Conservation (phyloP, 495 filamentous ascomycete species). For the Aspergillus sparsus region DNA sequence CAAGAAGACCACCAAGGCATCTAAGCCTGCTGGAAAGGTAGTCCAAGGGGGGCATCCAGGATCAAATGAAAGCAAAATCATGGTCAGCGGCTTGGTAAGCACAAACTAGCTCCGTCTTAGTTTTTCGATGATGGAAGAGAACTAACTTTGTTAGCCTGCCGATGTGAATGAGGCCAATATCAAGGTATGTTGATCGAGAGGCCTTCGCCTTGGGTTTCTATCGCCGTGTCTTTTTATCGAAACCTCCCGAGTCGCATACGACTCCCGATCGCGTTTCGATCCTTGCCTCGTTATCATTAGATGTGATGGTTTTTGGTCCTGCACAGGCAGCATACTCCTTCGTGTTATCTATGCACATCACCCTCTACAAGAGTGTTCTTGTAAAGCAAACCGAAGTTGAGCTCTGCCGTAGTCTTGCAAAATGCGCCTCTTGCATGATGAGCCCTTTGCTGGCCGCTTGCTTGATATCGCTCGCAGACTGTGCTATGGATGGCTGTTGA, state of each 20-base stretch:
- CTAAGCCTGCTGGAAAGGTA: conserved; percentile 63
- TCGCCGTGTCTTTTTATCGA: conserved; percentile 53
- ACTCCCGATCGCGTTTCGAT: conserved; percentile 39
- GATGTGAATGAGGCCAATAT: conserved; percentile 95
- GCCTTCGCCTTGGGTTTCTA: conserved; percentile 56
- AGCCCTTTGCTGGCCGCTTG: conserved; percentile 19
- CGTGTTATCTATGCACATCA: conserved; percentile 34
- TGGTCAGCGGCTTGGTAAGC: conserved; percentile 96
- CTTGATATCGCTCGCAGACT: conserved; percentile 36
- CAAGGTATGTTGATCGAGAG: conserved; percentile 95
- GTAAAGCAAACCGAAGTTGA: conserved; percentile 48
- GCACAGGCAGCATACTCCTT: conserved; percentile 47
- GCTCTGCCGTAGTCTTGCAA: conserved; percentile 45
- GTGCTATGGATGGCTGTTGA: conserved; percentile 37
- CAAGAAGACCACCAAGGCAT: conserved; percentile 70
- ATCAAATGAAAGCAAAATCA: conserved; percentile 83
- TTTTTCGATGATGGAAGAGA: conserved; percentile 1
- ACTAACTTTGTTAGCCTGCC: conserved; percentile 72
- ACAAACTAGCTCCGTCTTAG: conserved; percentile 3
- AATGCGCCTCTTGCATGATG: conserved; percentile 20
- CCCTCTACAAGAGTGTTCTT: conserved; percentile 32
- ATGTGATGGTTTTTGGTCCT: conserved; percentile 31
- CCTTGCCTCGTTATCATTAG: conserved; percentile 32
- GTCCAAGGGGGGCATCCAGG: conserved; percentile 62
- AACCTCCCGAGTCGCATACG: conserved; percentile 43